A percentile compares a stretch with the other conserved stretches of the same genome.
Conservation (phyloP, 345 rosid species). For the Murraya koenigii region DNA sequence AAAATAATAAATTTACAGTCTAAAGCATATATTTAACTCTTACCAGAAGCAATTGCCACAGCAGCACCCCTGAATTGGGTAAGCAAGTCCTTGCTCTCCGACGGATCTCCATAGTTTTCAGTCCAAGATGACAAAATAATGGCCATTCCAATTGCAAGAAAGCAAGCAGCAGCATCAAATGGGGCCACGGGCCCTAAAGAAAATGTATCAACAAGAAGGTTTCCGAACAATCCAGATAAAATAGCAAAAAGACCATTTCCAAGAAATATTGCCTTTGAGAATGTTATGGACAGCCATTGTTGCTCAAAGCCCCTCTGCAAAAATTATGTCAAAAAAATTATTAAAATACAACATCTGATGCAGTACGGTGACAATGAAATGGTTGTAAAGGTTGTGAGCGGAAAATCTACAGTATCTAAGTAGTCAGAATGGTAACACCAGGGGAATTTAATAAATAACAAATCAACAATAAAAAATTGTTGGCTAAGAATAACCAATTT, state of each 20-base stretch:
- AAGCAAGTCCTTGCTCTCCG: conserved; percentile 88
- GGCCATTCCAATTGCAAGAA: conserved; percentile 92
- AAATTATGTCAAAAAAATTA: conserved; percentile 8
- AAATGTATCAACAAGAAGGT: conserved; percentile 72
- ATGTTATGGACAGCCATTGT: conserved; percentile 87
- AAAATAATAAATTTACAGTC: conserved; percentile 1
- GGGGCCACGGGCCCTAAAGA: conserved; percentile 98
- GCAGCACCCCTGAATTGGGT: conserved; percentile 94
- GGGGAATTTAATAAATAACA: not conserved
- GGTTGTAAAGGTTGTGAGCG: not conserved
- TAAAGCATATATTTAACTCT: conserved; percentile 14
- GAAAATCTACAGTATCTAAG: not conserved
- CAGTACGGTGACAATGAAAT: not conserved
- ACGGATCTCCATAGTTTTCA: conserved; percentile 86
- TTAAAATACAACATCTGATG: not conserved
- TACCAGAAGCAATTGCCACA: conserved; percentile 93
- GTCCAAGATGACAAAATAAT: conserved; percentile 78
- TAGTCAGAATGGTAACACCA: not conserved
- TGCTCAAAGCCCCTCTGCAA: conserved; percentile 84
- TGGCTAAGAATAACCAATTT: conserved; percentile 1
- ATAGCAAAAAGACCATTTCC: conserved; percentile 95
- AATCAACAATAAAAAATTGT: not conserved
- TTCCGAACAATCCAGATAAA: conserved; percentile 78
- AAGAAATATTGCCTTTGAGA: conserved; percentile 92
- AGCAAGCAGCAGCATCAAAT: conserved; percentile 92